Evolutionary conservation across 371 early-diverging fungal species (phyloP), one percentile per base, ranked within the genome.

Genomic region (Mucor sp.): DNA sequence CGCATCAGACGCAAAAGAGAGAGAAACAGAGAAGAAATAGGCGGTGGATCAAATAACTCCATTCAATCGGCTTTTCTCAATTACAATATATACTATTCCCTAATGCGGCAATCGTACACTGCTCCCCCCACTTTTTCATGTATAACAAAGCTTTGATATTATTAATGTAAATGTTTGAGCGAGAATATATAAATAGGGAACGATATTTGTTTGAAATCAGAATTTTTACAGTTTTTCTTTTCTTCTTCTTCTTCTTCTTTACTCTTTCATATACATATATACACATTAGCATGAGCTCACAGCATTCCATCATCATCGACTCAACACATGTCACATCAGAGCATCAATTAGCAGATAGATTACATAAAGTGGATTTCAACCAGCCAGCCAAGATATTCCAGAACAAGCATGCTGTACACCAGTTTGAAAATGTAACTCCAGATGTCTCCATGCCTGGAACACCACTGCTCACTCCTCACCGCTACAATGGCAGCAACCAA

Each of bases 361-460:
- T 81, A 33, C 50, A 72, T 9, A 53, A 72, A 8, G 67, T 72
- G 11, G 76, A 82, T 65, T 79, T 77, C 37, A 39, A 74, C 25
- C 65, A 78, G 12, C 78, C 80, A 28, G 74, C 82, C 28, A 79
- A 79, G 30, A 68, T 79, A n/a, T 68, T 79, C 33, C 76, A 76
- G 55, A 70, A 66, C 27, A 72, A 74, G n/a, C 68, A 68, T 55
- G 68, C 72, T 14, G 33, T 57, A n/a, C 78, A 81, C 25, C 72
- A 74, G 33, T 81, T 81, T 58, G 76, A 81, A 58, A 74, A 70
- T 48, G 72, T 76, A 4, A 81, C 78, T 6, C 78, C 78, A 15
- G 78, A 77, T 47, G 56, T 70, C 11, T 76, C 80, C 27, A 66
- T 74, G 21, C 82, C 79, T 43, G 74, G 73, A 11, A 58, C 72